These are phyloP conservation scores for Pleurotus djamor DNA, from an alignment of 768 basidiomycete genomes.

Conservation along the genomic window DNA sequence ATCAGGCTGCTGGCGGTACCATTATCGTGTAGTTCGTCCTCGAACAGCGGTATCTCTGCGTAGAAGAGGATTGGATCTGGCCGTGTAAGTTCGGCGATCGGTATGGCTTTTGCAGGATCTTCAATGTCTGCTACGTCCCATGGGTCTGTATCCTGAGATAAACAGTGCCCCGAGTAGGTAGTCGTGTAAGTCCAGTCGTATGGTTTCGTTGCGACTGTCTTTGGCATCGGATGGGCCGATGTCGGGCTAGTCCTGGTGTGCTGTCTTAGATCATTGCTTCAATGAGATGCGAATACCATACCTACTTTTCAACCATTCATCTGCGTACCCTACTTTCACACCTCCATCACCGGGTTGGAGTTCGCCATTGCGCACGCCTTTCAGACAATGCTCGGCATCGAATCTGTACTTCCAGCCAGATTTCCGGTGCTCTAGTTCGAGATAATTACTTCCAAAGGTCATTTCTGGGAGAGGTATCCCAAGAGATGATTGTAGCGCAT, in stretches of 20 bases:
- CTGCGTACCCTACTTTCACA: conserved; percentile 93
- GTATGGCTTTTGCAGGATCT: conserved; percentile 64
- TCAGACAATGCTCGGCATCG: conserved; percentile 64
- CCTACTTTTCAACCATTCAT: conserved; percentile 92
- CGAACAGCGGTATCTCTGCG: conserved; percentile 91
- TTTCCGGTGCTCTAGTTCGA: conserved; percentile 63
- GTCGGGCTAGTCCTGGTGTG: conserved; percentile 61
- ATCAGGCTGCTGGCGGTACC: conserved; percentile 84
- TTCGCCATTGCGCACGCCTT: conserved; percentile 71
- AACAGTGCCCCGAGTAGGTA: conserved; percentile 67
- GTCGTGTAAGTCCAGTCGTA: conserved; percentile 99
- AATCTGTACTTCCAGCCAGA: conserved; percentile 69
- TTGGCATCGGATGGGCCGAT: conserved; percentile 64
- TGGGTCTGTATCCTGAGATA: conserved; percentile 13
- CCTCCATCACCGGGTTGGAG: conserved; percentile 82
- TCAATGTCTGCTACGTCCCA: conserved; percentile 61
- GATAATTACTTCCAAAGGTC: conserved; percentile 87
- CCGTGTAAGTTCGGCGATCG: conserved; percentile 79
- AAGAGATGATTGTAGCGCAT: conserved; percentile 59
- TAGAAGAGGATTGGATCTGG: conserved; percentile 98
- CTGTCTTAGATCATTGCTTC: conserved; percentile 3
- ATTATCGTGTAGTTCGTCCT: conserved; percentile 97
- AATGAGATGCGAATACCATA: conserved; percentile 27
- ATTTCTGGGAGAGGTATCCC: conserved; percentile 92
- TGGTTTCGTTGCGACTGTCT: conserved; percentile 74